These are phyloP conservation scores for Fusarium chuoi DNA, from an alignment of 2,329 filamentous ascomycete genomes.

Conservation along the genomic window DNA sequence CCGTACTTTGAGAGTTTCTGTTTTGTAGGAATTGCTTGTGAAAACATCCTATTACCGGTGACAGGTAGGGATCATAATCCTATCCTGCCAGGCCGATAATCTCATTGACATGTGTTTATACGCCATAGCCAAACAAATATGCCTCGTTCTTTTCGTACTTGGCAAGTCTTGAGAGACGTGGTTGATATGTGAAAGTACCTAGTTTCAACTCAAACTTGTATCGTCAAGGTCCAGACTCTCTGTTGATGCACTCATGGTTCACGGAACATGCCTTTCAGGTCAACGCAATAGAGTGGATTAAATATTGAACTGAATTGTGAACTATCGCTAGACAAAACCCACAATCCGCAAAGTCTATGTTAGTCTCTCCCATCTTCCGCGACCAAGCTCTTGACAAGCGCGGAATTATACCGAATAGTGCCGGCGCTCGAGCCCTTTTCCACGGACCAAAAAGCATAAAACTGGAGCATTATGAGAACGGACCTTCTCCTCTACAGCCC, in stretches of 20 bases:
- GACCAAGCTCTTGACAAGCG: background rate
- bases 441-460: background rate
- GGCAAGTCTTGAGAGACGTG: background rate
- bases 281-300: slow-evolving; percentile 29
- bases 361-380: background rate
- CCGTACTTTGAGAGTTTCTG: background rate
- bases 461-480: background rate
- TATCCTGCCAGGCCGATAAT: background rate
- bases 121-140: background rate
- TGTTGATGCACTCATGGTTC: slow-evolving; percentile 1
- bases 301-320: background rate
- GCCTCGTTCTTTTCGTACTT: background rate
- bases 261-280: slow-evolving; percentile 30
- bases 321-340: background rate
- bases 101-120: background rate
- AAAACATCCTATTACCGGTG: slow-evolving; percentile 8
- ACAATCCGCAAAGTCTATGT: background rate
- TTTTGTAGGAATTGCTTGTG: background rate
- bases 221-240: slow-evolving; percentile 28
- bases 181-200: background rate
- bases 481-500: background rate
- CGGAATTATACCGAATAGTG: slow-evolving; percentile 30
- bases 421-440: slow-evolving; percentile 7
- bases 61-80: slow-evolving; percentile 11
- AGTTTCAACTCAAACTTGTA: slow-evolving; percentile 21